These are phyloP conservation scores for Cyberlindnera americana DNA, from an alignment of 805 yeast genomes.

Conservation along the genomic window DNA sequence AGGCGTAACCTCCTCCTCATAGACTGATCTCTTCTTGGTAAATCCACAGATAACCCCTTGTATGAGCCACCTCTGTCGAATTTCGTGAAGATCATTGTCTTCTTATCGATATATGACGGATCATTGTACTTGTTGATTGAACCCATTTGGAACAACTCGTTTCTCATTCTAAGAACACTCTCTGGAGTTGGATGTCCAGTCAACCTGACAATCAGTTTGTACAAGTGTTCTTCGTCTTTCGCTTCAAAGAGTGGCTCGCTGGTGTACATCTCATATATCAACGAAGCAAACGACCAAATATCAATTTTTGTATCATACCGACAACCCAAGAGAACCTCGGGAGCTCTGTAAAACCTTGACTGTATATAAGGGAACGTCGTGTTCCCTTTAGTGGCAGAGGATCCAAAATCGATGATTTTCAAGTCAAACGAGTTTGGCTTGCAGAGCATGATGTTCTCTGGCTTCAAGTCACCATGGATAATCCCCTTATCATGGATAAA, in stretches of 20 bases:
- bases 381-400: conserved; percentile 56
- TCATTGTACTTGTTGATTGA: conserved; percentile 28
- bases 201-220: conserved; percentile 65
- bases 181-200: conserved; percentile 75
- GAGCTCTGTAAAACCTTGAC: conserved; percentile 76
- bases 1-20: conserved; percentile 15
- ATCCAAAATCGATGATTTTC: conserved; percentile 80
- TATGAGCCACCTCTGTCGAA: conserved; percentile 31
- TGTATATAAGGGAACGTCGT: conserved; percentile 82
- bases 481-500: conserved; percentile 54
- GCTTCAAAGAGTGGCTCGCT: conserved; percentile 88
- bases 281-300: conserved; percentile 90
- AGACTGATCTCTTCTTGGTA: conserved; percentile 17
- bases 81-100: conserved; percentile 35
- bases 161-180: conserved; percentile 38
- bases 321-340: conserved; percentile 70
- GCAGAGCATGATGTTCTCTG: conserved; percentile 70
- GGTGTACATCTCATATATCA: conserved; percentile 82
- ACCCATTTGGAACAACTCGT: conserved; percentile 34
- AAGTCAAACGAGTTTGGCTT: conserved; percentile 43
- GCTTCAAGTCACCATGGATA: conserved; percentile 84
- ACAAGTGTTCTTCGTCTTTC: conserved; percentile 74
- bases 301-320: conserved; percentile 78
- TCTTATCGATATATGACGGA: conserved; percentile 19
- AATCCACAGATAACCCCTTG: conserved; percentile 14